Conservation (phyloP, 2,329 filamentous ascomycete genomes). For the Ophiostoma triangulosporum region DNA sequence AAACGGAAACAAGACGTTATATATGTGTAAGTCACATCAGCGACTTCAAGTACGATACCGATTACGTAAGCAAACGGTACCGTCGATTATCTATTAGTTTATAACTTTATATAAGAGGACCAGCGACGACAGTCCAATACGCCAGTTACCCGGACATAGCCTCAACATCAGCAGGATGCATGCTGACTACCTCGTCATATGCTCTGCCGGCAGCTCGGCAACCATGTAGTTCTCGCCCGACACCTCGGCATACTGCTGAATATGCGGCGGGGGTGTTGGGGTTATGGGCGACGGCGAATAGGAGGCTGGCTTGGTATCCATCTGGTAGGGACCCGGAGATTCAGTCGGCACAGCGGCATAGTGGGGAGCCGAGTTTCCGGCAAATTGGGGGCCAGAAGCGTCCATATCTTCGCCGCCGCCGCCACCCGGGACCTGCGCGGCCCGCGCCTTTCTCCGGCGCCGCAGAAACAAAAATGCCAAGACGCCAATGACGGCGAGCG, state of each 20-base stretch:
- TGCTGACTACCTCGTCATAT: background rate
- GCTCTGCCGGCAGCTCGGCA: background rate
- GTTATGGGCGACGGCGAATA: background rate
- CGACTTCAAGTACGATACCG: too few species aligned
- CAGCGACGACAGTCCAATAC: too few species aligned
- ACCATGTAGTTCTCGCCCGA: background rate
- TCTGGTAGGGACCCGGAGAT: background rate
- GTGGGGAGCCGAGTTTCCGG: too few species aligned
- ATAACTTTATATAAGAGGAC: too few species aligned
- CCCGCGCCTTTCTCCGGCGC: slow-evolving; percentile 22
- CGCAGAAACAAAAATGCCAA: slow-evolving; percentile 31
- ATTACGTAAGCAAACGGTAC: too few species aligned
- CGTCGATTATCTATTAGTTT: too few species aligned
- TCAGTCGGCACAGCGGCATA: background rate
- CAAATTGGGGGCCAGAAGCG: too few species aligned
- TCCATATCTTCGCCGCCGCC: background rate
- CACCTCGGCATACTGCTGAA: background rate
- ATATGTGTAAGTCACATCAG: too few species aligned
- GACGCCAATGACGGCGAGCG: slow-evolving; percentile 25
- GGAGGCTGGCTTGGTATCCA: background rate
- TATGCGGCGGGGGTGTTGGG: too few species aligned
- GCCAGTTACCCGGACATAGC: too few species aligned
- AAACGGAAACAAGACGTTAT: too few species aligned
- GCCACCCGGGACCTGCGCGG: background rate
- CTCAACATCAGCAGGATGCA: too few species aligned